Percentiles rank a stretch among this genome's conserved stretches.
Conservation (phyloP, 176 grass and related monocot genomes). For the Carex scoparia region DNA sequence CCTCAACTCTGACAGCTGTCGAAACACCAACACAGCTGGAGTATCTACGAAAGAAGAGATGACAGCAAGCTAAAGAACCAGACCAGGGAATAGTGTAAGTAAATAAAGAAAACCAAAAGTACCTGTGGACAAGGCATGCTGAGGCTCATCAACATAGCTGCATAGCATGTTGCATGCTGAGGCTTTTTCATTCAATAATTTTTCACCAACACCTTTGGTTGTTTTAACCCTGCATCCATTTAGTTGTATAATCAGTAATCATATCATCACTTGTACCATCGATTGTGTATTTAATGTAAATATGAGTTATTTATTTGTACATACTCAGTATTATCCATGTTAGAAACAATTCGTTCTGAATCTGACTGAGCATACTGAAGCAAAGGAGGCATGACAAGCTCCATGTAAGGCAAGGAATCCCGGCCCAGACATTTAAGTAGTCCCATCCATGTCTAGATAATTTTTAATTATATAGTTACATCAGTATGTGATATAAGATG, state of each 20-base stretch:
- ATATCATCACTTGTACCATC: not conserved
- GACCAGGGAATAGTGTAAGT: no score
- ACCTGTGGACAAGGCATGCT: no score
- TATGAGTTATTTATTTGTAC: not conserved
- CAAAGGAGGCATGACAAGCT: constrained; percentile 72
- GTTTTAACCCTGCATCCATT: not conserved
- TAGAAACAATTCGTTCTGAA: not conserved
- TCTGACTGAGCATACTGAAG: constrained; percentile 65
- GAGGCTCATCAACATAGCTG: constrained; percentile 71
- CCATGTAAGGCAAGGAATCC: constrained; percentile 87
- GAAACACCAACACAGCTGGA: no score
- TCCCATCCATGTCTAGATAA: constrained; percentile 58
- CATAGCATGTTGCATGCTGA: constrained; percentile 81
- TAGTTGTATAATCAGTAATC: not conserved
- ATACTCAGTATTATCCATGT: not conserved
- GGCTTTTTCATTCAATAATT: constrained; percentile 72
- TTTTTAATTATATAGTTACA: not conserved
- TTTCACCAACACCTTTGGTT: not conserved
- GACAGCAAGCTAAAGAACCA: no score
- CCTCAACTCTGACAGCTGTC: no score
- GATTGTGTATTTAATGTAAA: not conserved
- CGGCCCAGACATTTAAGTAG: constrained; percentile 77
- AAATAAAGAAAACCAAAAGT: no score
- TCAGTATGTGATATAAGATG: not conserved
- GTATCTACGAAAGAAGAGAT: no score